phyloP scores from a whole-genome alignment of 768 basidiomycete genomes.

The Lactarius tabidus region DNA sequence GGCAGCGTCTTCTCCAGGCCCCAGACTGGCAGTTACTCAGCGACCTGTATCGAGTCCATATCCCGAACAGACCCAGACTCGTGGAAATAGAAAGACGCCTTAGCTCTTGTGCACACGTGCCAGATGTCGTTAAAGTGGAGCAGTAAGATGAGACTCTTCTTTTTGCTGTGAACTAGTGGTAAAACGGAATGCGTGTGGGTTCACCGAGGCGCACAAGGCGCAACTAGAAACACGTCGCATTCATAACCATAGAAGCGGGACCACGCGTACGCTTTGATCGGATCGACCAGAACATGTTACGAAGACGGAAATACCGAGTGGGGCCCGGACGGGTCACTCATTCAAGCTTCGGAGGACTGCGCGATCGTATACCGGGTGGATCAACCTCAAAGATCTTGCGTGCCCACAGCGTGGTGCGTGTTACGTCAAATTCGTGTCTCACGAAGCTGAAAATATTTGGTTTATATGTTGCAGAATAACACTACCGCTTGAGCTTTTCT shows the following conservation, averaged over 20 bases:
- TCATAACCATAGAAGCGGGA: neutral
- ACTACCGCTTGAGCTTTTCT: slow-evolving; percentile 66
- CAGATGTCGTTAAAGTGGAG: neutral
- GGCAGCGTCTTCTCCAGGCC: no score
- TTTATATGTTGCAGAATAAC: slow-evolving; percentile 6
- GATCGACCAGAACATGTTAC: neutral
- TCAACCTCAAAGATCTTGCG: neutral
- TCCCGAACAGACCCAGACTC: neutral
- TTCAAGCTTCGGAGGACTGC: neutral
- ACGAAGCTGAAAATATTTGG: neutral
- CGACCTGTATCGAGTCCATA: neutral
- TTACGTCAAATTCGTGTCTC: neutral
- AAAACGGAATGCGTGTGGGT: slow-evolving; percentile 10
- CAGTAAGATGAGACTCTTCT: neutral
- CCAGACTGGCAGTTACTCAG: no score
- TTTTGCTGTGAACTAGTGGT: neutral
- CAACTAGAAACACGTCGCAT: neutral
- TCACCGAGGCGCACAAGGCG: neutral
- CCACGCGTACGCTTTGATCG: neutral
- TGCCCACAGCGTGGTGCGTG: neutral
- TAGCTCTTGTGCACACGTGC: neutral
- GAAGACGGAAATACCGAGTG: neutral
- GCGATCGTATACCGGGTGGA: neutral
- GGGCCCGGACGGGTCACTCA: neutral
- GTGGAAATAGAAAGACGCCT: neutral